Evolutionary conservation across 352 stramenopile species (phyloP), one percentile per base, ranked within the genome.

Genomic region (Pythium dissimile): DNA sequence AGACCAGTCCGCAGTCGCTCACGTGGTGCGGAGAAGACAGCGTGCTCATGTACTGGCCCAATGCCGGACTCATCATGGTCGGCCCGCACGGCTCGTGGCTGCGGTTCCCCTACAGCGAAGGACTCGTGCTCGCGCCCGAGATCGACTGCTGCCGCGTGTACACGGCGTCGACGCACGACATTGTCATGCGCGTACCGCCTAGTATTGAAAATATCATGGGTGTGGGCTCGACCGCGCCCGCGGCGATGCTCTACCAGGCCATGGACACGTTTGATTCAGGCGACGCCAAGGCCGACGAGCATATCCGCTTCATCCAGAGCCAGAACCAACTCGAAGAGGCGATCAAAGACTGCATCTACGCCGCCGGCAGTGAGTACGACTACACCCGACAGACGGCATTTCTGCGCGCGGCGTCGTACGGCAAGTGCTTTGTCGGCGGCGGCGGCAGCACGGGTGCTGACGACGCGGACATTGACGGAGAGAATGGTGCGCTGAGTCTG

Each of bases 1-100:
- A 89, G 60, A 70, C 80, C 4, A 86, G 71, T 59, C 85, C 86
- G 12, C 48, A 73, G 23, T 73, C 67, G 21, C 94, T 96, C 79
- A 80, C 75, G 49, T 96, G 87, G 87, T 97, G 89, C 59, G 89
- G 89, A 28, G 83, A 96, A 67, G 89, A 97, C 66, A 93, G 85
- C 34, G 84, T 97, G 45, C 58, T 96, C 9, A 71, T 97, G 27
- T 91, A 96, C 66, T 97, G 87, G 83, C 76, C 81, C 42, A 89
- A 76, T 58, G 78, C 75, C 13, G 84, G 81, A 1, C 67, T 92
- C 11, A 85, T 94, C 43, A 91, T 94, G 84, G 84, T 94, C 3
- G 88, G 89, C 1, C 89, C 88, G 0, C 89, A 90, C 50, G 86
- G 86, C 16, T 91, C 87, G 13, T 95, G 84, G 81, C 64, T 95